These are phyloP conservation scores for Solanum acaule DNA, from an alignment of 257 asterid genomes.

Conservation along the genomic window DNA sequence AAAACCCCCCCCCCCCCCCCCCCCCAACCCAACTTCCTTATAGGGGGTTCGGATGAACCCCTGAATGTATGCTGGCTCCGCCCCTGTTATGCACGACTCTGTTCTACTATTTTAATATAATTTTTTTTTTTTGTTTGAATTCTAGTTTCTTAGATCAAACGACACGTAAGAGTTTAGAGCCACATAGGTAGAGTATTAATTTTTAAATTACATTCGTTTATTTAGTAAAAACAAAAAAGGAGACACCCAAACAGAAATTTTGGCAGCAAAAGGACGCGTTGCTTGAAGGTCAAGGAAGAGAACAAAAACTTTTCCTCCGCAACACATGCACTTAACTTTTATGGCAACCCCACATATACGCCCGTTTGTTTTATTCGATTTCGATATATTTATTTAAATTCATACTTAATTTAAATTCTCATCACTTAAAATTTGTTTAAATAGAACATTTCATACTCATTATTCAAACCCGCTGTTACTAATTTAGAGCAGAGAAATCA, in stretches of 20 bases:
- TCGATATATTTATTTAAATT: background rate
- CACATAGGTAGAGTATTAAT: background rate
- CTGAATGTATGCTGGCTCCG: too few relatives aligned
- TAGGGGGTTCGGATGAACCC: too few relatives aligned
- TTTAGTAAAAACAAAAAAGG: background rate
- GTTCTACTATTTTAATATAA: background rate
- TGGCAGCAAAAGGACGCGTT: conserved; percentile 17
- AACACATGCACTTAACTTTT: background rate
- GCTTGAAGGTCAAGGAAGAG: conserved; percentile 13
- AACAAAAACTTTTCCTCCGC: background rate
- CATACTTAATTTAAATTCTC: too few relatives aligned
- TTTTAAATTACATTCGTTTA: background rate
- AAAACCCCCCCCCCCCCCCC: too few relatives aligned
- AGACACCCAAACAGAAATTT: background rate
- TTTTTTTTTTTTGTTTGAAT: too few relatives aligned
- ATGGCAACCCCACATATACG: background rate
- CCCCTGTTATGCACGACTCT: too few relatives aligned
- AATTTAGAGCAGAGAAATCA: accelerated
- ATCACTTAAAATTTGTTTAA: too few relatives aligned
- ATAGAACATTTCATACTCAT: background rate
- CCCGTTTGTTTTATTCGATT: background rate
- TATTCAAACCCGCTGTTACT: accelerated
- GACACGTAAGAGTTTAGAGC: background rate
- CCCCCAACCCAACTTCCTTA: too few relatives aligned
- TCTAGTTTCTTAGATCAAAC: background rate